Base-by-base conservation (phyloP, 2,329 filamentous ascomycete genomes). In the Microsporum ferrugineum region DNA sequence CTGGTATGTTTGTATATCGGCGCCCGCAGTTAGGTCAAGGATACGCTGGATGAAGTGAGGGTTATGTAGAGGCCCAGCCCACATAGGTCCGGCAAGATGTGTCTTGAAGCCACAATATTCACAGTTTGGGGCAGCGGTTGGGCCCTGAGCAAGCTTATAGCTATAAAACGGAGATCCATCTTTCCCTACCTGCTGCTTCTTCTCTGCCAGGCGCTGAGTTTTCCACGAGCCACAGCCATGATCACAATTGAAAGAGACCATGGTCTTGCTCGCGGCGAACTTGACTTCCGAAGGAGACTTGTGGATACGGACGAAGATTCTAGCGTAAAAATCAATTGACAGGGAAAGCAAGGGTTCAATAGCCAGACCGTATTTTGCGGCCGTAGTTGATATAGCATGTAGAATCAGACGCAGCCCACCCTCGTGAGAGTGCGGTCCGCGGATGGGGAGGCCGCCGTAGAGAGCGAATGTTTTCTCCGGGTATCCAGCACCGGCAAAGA, bases 21-120 rank as follows among this genome's bases (percentile, higher is more conserved):
- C 82, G 2, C 79, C 75, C 0, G 89, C 85, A 6, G 96, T 79
- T 61, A 87, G 82, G 49, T 85, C 82, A 14, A 99, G 79, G 29
- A 99, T 85, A 61, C 83, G 83, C 69, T 88, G 82, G 63, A 99
- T 84, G 70, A 96, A 99, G 1, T 85, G 83, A 5, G 84, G 81
- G 51, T 91, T 91, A 74, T 99, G 94, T 6, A 99, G 78, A 23
- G 88, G 88, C 0, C 94, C 94, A 38, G 84, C 91, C 77, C 91
- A 99, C 92, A 99, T 97, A 0, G 94, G 94, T 1, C 94, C 94
- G 3, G 85, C 88, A 12, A 97, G 73, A 73, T 97, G 94, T 75
- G 87, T 95, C 71, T 88, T 92, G 70, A 82, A 85, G 6, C 87
- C 88, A 71, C 94, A 99, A 72, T 97, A 90, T 63, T 85, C 81